These are phyloP conservation scores for Umbelopsis sp. DNA, from an alignment of 371 early-diverging fungal species.

Conservation along the genomic window DNA sequence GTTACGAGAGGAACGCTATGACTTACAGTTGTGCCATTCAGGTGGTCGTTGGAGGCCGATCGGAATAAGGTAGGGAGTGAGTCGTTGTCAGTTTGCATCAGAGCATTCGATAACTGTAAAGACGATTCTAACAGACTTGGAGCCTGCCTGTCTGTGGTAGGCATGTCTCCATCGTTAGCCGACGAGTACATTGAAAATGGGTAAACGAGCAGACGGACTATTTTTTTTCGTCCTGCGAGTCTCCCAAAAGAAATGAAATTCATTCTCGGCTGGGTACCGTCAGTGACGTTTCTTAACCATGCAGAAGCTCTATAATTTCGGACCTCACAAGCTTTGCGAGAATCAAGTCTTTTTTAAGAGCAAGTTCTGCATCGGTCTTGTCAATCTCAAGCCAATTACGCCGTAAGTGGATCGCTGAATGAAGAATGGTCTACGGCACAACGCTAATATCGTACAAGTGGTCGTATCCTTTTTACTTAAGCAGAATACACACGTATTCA, in stretches of 20 bases:
- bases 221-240: neutral
- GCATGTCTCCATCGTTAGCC: neutral
- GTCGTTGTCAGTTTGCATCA: neutral
- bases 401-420: constrained; percentile 51
- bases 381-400: constrained; percentile 88
- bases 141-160: neutral
- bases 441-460: constrained; percentile 20
- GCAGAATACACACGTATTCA: constrained; percentile 22
- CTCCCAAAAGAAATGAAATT: no score
- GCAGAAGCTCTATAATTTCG: constrained; percentile 51
- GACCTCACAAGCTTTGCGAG: constrained; percentile 65
- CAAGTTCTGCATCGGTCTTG: constrained; percentile 73
- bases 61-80: neutral
- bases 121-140: constrained; percentile 5
- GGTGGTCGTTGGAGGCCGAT: neutral
- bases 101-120: constrained; percentile 1
- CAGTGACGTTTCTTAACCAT: neutral
- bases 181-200: constrained; percentile 2
- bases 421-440: neutral
- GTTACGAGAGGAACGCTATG: neutral
- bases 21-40: constrained; percentile 3
- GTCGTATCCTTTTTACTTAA: constrained; percentile 35
- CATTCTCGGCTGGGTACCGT: neutral
- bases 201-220: neutral
- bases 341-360: constrained; percentile 77